Percentiles rank a stretch among this genome's conserved stretches.
phyloP scores from a whole-genome alignment of 2,329 filamentous ascomycete genomes.

The Pyrenochaeta sp. region DNA sequence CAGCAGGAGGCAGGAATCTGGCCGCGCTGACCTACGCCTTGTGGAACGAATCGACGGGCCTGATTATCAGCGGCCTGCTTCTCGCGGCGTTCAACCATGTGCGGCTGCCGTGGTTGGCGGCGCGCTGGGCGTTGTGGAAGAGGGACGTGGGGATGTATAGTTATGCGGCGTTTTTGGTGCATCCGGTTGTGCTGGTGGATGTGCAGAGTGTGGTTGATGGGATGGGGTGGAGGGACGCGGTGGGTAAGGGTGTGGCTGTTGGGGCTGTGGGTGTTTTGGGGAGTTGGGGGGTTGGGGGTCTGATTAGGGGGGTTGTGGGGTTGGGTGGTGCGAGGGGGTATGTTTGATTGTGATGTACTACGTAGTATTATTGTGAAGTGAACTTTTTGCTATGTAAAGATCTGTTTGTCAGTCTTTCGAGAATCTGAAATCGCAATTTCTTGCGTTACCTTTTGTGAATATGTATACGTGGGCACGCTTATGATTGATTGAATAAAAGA shows the following conservation, averaged over 20 bases:
- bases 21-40: constrained; percentile 16
- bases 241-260: constrained; percentile 16
- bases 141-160: constrained; percentile 17
- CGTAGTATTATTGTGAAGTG: too few relatives aligned
- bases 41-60: constrained; percentile 17
- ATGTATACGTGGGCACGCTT: too few relatives aligned
- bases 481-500: too few relatives aligned
- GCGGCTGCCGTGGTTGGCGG: too few relatives aligned
- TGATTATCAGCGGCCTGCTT: constrained; percentile 1
- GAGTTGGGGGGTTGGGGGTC: constrained; percentile 16
- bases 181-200: constrained; percentile 16
- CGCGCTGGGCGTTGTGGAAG: constrained; percentile 4
- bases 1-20: constrained; percentile 11
- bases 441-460: too few relatives aligned
- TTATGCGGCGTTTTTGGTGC: constrained; percentile 26
- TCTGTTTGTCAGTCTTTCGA: too few relatives aligned
- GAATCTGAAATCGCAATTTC: too few relatives aligned
- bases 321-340: constrained; percentile 5
- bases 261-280: constrained; percentile 8
- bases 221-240: constrained; percentile 1
- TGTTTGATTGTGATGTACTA: constrained; percentile 6
- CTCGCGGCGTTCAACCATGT: constrained; percentile 5
- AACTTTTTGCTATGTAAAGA: too few relatives aligned
- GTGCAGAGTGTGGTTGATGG: constrained; percentile 14
- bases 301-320: constrained; percentile 10